Percentiles rank a stretch among this genome's conserved stretches.
Evolutionary conservation across 495 filamentous ascomycete species (phyloP).

Genomic region (Annulohypoxylon bovei): DNA sequence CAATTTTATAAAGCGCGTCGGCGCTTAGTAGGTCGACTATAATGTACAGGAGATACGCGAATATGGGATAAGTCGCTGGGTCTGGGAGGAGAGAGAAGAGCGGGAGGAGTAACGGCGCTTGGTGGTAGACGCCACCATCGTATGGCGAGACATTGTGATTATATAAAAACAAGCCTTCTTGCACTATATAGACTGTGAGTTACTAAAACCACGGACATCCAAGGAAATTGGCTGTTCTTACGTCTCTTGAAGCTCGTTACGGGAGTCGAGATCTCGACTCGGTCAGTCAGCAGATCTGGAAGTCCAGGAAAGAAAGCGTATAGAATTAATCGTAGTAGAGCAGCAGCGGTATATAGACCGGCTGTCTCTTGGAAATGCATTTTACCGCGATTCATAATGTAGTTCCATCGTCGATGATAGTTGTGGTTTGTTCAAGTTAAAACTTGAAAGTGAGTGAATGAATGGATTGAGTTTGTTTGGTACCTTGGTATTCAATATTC

Average conservation of each 20-base stretch:
- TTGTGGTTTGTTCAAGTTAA: background rate
- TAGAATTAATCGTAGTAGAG: slow-evolving; percentile 81
- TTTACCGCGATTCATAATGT: slow-evolving; percentile 60
- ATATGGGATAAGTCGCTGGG: slow-evolving; percentile 68
- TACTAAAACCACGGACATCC: background rate
- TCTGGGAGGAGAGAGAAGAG: slow-evolving; percentile 88
- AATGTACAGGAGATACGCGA: slow-evolving; percentile 83
- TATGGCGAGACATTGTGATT: slow-evolving; percentile 96
- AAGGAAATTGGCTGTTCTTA: slow-evolving; percentile 53
- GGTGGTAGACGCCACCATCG: slow-evolving; percentile 97
- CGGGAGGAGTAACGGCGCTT: slow-evolving; percentile 92
- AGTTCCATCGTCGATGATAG: slow-evolving; percentile 69
- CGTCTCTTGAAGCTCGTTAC: slow-evolving; percentile 97
- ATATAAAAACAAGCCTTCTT: slow-evolving; percentile 96
- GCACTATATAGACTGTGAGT: slow-evolving; percentile 64
- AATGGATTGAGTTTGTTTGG: background rate
- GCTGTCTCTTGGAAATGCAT: slow-evolving; percentile 69
- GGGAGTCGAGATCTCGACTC: slow-evolving; percentile 96
- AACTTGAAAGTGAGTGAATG: background rate
- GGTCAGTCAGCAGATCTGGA: slow-evolving; percentile 84
- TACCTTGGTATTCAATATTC: slow-evolving; percentile 4
- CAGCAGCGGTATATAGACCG: slow-evolving; percentile 77
- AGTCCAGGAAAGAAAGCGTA: slow-evolving; percentile 84
- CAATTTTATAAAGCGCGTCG: slow-evolving; percentile 81
- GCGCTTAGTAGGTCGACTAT: slow-evolving; percentile 85